A percentile compares a stretch with the other conserved stretches of the same genome.
These are phyloP conservation scores for Paraphoma sp. DNA, from an alignment of 2,329 filamentous ascomycete species.

Conservation along the genomic window DNA sequence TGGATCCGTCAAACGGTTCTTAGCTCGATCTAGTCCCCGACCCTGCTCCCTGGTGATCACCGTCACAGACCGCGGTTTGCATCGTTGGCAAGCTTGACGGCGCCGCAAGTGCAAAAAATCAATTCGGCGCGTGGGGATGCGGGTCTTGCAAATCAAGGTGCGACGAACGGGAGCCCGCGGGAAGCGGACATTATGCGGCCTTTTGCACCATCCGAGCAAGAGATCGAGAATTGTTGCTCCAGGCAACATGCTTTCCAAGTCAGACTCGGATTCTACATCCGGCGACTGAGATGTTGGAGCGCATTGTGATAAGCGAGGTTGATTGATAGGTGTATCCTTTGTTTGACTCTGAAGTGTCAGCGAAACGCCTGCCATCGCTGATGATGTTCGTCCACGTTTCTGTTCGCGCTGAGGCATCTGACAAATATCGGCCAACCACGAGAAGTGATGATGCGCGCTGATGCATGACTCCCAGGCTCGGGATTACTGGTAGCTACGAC, in stretches of 20 bases:
- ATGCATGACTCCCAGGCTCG: conserved; percentile 12
- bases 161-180: neutral
- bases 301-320: neutral
- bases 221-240: neutral
- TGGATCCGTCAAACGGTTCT: neutral
- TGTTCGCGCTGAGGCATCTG: conserved; percentile 4
- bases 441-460: conserved; percentile 18
- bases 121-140: conserved; percentile 15
- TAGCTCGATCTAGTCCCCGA: neutral
- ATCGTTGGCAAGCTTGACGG: neutral
- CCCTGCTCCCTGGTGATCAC: neutral
- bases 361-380: neutral
- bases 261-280: neutral
- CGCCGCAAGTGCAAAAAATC: neutral
- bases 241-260: neutral
- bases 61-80: neutral
- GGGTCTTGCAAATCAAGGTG: conserved; percentile 9
- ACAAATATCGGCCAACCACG: conserved; percentile 11
- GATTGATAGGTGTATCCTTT: neutral
- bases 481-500: conserved; percentile 5
- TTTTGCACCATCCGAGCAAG: neutral
- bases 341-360: conserved; percentile 3
- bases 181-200: neutral
- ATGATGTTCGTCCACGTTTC: conserved; percentile 2
- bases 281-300: neutral